A percentile compares a stretch with the other conserved stretches of the same genome.
These are phyloP conservation scores for Mitragyna speciosa DNA, from an alignment of 257 asterid genomes.

Conservation along the genomic window DNA sequence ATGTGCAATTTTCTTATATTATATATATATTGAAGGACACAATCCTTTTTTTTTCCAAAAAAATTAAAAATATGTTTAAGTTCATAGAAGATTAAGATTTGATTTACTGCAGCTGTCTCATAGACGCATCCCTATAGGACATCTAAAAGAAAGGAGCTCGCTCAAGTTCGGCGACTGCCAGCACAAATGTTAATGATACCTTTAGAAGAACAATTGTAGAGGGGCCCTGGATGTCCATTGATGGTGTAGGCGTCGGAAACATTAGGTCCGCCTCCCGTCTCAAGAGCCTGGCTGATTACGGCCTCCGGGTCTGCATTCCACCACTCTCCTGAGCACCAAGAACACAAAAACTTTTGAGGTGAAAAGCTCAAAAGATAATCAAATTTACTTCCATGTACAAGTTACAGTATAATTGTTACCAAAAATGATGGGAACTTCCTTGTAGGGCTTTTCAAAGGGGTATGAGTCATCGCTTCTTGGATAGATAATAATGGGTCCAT, in stretches of 20 bases:
- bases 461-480: constrained; percentile 57
- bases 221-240: constrained; percentile 70
- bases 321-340: constrained; percentile 58
- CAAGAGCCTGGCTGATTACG: constrained; percentile 61
- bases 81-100: no score
- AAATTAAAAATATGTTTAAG: no score
- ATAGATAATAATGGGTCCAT: constrained; percentile 60
- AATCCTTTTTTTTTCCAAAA: no score
- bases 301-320: constrained; percentile 70
- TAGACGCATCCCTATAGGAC: not conserved
- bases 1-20: not conserved
- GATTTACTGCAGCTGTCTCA: not conserved
- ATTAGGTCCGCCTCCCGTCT: constrained; percentile 63
- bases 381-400: not conserved
- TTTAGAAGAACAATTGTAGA: constrained; percentile 64
- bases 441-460: constrained; percentile 63
- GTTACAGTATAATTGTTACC: constrained; percentile 28
- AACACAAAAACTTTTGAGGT: not conserved
- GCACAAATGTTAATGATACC: constrained; percentile 33
- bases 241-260: constrained; percentile 75
- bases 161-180: not conserved
- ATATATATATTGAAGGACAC: no score
- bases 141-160: not conserved
- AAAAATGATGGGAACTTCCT: constrained; percentile 57
- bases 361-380: not conserved